phyloP scores from a whole-genome alignment of 1,139 yeast species.

The Zygoascus meyerae region DNA sequence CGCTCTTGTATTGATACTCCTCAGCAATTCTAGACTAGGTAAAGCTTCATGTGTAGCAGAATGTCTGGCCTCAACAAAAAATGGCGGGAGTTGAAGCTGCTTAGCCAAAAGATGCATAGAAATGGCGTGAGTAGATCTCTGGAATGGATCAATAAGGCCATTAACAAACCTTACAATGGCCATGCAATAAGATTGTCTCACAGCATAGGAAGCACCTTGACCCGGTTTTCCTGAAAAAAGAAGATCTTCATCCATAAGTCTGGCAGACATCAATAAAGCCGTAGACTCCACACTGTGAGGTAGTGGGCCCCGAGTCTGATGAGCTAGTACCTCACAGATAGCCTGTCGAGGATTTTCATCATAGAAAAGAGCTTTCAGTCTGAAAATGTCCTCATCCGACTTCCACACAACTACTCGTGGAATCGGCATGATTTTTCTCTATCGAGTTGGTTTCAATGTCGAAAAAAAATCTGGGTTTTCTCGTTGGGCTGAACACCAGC shows the following conservation, averaged over 20 bases:
- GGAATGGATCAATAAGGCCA: conserved; percentile 83
- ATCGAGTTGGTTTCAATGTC: too few species aligned
- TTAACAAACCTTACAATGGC: conserved; percentile 82
- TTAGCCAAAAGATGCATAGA: conserved; percentile 74
- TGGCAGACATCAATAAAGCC: conserved; percentile 51
- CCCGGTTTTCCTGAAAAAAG: too few species aligned
- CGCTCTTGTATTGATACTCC: conserved; percentile 55
- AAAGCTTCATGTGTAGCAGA: conserved; percentile 84
- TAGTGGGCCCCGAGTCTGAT: conserved; percentile 60
- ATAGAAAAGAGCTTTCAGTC: conserved; percentile 37
- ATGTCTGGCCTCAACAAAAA: conserved; percentile 87
- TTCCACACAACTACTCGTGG: conserved; percentile 50
- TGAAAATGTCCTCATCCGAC: conserved; percentile 44
- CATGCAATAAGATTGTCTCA: conserved; percentile 61
- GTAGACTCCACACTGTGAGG: conserved; percentile 82
- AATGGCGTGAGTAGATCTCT: conserved; percentile 70
- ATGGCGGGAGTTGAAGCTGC: conserved; percentile 62
- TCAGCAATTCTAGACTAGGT: conserved; percentile 63
- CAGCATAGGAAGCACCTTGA: conserved; percentile 25
- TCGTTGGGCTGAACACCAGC: background rate
- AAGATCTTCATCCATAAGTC: conserved; percentile 40
- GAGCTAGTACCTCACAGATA: conserved; percentile 36
- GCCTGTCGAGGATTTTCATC: conserved; percentile 3
- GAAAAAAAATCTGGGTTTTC: too few species aligned
- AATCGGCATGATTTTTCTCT: conserved; percentile 1